Evolutionary conservation across 75 land plant species (phyloP).

Genomic region (Gnetum montanum): DNA sequence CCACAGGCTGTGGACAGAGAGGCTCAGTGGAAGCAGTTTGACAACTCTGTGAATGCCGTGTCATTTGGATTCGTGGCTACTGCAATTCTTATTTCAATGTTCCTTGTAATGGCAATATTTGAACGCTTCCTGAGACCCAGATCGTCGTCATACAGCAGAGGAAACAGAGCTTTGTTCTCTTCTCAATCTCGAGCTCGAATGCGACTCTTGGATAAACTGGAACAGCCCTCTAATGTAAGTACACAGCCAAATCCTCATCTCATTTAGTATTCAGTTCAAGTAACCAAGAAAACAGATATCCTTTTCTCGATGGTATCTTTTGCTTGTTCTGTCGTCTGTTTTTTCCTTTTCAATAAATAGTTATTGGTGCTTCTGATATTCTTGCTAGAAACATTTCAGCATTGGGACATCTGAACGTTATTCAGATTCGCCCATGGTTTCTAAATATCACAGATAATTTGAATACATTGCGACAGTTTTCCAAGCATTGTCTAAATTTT

Average conservation of each 20-base stretch:
- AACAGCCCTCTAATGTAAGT: conserved; percentile 22
- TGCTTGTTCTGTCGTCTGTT: too few species aligned
- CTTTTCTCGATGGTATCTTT: too few species aligned
- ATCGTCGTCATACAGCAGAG: conserved; percentile 10
- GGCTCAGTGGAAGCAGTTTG: conserved; percentile 29
- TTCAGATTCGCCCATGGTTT: too few species aligned
- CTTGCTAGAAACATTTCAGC: too few species aligned
- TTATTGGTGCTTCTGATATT: too few species aligned
- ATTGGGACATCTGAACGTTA: too few species aligned
- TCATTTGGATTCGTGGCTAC: conserved; percentile 83
- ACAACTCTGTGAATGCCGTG: conserved; percentile 60
- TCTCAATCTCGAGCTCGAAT: conserved; percentile 5
- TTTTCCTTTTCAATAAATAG: too few species aligned
- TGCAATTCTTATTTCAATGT: conserved; percentile 69
- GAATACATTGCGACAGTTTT: too few species aligned
- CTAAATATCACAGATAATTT: too few species aligned
- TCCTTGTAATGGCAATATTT: conserved; percentile 73
- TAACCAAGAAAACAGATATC: too few species aligned
- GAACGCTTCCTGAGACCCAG: conserved; percentile 57
- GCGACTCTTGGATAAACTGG: conserved; percentile 18
- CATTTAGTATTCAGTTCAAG: too few species aligned
- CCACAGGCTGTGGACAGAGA: conserved; percentile 11
- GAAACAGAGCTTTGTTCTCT: conserved; percentile 11
- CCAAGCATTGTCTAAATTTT: too few species aligned
- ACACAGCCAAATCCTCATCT: background rate